Evolutionary conservation across 176 grass and related monocot genomes (phyloP).

Genomic region (Musa acuminata): DNA sequence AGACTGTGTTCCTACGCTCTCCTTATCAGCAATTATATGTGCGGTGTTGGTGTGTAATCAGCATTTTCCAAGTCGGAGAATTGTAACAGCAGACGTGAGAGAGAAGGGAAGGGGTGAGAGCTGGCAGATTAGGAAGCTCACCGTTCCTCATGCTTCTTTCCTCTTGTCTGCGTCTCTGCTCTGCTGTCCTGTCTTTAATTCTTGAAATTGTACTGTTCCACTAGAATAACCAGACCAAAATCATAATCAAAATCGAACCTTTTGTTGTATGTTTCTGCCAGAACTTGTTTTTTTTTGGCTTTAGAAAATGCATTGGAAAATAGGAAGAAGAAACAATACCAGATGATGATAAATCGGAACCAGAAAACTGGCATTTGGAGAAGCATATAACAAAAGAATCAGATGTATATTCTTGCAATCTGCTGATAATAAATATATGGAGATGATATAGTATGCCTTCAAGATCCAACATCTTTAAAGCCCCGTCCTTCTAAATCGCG

Average conservation of each 20-base stretch:
- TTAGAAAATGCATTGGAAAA: too few species aligned
- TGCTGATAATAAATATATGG: neutral
- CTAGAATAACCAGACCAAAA: neutral
- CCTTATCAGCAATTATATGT: too few species aligned
- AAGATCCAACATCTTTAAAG: slow-evolving; percentile 7
- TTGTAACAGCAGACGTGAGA: neutral
- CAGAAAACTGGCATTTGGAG: too few species aligned
- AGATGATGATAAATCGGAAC: too few species aligned
- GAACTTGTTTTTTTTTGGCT: too few species aligned
- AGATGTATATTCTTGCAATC: neutral
- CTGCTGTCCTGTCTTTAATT: neutral
- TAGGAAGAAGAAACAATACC: too few species aligned
- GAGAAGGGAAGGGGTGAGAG: neutral
- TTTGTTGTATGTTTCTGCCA: too few species aligned
- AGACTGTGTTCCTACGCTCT: neutral
- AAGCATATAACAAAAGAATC: neutral
- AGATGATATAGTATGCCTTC: neutral
- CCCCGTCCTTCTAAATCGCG: slow-evolving; percentile 8
- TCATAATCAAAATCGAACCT: neutral
- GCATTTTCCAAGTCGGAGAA: neutral
- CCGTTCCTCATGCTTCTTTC: neutral
- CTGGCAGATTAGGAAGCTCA: neutral
- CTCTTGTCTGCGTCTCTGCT: neutral
- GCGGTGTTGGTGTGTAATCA: neutral
- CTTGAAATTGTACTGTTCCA: neutral